Percentiles rank a stretch among this genome's conserved stretches.
Conservation (phyloP, 2,329 filamentous ascomycete species). For the Xylaria sp. region DNA sequence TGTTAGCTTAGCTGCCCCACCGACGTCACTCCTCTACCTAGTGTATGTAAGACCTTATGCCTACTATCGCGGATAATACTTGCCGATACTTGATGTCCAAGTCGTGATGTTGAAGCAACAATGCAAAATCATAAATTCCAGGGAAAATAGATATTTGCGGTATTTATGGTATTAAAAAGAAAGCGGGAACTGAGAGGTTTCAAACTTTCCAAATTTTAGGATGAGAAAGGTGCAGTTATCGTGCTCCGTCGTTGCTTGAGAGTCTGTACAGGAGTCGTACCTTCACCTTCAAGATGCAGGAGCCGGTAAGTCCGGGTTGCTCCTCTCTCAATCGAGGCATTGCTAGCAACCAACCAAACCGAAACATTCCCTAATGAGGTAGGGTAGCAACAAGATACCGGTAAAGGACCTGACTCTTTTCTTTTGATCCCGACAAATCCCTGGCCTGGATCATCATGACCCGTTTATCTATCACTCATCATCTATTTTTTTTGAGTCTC, state of each 20-base stretch:
- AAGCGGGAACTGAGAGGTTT: not conserved
- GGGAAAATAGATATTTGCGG: too few species aligned
- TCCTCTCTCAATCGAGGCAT: conserved; percentile 1
- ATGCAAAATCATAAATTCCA: too few species aligned
- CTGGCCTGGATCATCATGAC: conserved; percentile 3
- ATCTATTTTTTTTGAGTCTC: not conserved
- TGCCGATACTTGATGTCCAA: not conserved
- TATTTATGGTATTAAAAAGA: not conserved
- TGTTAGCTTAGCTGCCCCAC: conserved; percentile 17
- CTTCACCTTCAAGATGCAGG: not conserved
- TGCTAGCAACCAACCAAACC: conserved; percentile 15
- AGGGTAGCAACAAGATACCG: conserved; percentile 3
- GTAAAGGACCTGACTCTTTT: too few species aligned
- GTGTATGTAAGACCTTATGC: not conserved
- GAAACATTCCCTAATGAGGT: conserved; percentile 21
- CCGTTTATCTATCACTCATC: conserved; percentile 7
- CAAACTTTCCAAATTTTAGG: not conserved
- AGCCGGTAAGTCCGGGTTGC: conserved; percentile 20
- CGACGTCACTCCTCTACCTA: conserved; percentile 8
- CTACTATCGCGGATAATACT: too few species aligned
- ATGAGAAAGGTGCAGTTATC: not conserved
- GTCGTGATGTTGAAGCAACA: not conserved
- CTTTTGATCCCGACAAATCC: conserved; percentile 9
- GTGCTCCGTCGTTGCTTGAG: not conserved
- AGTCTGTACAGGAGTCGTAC: conserved; percentile 4